Conservation (phyloP, 768 basidiomycete genomes). For the Goffeauzyma gilvescens region DNA sequence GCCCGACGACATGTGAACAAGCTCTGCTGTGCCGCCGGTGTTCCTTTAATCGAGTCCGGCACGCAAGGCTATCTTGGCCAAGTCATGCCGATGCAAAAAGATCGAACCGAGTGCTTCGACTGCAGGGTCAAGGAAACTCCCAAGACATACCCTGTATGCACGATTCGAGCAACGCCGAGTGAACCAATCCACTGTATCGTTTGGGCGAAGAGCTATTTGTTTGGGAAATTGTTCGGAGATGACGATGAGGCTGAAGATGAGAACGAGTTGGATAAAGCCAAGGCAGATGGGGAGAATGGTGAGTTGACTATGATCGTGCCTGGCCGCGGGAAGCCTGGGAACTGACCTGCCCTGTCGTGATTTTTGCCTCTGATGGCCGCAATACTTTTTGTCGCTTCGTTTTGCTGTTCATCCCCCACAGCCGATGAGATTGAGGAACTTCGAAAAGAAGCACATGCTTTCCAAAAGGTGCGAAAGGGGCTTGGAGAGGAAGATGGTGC, state of each 20-base stretch:
- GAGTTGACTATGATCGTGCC: too few species aligned
- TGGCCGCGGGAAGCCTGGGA: too few species aligned
- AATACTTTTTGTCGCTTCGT: too few species aligned
- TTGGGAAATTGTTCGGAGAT: conserved; percentile 91
- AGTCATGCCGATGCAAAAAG: conserved; percentile 80
- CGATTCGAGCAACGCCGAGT: conserved; percentile 86
- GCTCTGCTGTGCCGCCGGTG: conserved; percentile 82
- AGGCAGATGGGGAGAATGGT: conserved; percentile 54
- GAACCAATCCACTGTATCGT: conserved; percentile 98
- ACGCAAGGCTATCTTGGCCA: conserved; percentile 95
- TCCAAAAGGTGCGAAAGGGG: conserved; percentile 56
- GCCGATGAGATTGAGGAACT: conserved; percentile 78
- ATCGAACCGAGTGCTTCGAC: conserved; percentile 83
- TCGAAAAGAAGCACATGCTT: conserved; percentile 72
- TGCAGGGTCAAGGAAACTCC: conserved; percentile 83
- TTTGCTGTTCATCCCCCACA: too few species aligned
- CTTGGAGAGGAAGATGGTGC: conserved; percentile 46
- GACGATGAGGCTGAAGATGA: conserved; percentile 52
- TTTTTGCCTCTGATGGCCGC: too few species aligned
- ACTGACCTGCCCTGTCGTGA: too few species aligned
- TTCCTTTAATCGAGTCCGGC: conserved; percentile 86
- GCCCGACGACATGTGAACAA: conserved; percentile 89
- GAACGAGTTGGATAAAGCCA: conserved; percentile 73
- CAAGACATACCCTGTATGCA: conserved; percentile 91
- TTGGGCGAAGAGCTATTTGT: conserved; percentile 93